phyloP scores from a whole-genome alignment of 1,284 basidiomycete genomes.

The Mycena sp. region DNA sequence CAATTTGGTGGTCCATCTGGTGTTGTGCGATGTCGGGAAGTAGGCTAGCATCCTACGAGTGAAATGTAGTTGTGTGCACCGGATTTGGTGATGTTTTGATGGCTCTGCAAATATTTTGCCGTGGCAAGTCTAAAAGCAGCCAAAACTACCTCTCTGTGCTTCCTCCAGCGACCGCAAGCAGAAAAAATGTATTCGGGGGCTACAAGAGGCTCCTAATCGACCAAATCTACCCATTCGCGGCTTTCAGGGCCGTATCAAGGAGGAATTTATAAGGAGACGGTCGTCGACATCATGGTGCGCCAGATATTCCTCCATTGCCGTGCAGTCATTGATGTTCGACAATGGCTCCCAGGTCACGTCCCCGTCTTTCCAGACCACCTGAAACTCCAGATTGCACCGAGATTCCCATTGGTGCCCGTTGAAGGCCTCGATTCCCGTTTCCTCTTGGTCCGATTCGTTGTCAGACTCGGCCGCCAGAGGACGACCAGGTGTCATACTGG shows the following conservation, averaged over 20 bases:
- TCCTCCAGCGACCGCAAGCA: conserved; percentile 1
- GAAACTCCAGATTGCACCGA: too few relatives aligned
- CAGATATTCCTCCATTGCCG: too few relatives aligned
- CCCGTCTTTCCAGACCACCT: too few relatives aligned
- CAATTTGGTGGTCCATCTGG: neutral
- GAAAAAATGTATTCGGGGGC: neutral
- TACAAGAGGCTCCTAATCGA: neutral
- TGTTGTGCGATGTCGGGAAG: neutral
- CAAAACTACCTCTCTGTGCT: conserved; percentile 1
- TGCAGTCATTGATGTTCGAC: too few relatives aligned
- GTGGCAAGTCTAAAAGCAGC: too few relatives aligned
- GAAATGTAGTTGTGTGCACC: neutral
- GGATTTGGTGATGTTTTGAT: neutral
- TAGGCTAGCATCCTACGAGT: conserved; percentile 2
- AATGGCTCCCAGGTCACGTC: too few relatives aligned
- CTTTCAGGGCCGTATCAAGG: too few relatives aligned
- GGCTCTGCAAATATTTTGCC: conserved; percentile 7
- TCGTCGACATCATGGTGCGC: too few relatives aligned
- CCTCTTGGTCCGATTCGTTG: neutral
- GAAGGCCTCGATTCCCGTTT: neutral
- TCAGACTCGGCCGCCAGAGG: neutral
- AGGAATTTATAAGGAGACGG: too few relatives aligned
- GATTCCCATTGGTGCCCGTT: conserved; percentile 18
- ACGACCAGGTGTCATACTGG: neutral
- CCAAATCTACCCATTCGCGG: conserved; percentile 5